phyloP scores from a whole-genome alignment of 176 grass and related monocot species.

The Canna indica region DNA sequence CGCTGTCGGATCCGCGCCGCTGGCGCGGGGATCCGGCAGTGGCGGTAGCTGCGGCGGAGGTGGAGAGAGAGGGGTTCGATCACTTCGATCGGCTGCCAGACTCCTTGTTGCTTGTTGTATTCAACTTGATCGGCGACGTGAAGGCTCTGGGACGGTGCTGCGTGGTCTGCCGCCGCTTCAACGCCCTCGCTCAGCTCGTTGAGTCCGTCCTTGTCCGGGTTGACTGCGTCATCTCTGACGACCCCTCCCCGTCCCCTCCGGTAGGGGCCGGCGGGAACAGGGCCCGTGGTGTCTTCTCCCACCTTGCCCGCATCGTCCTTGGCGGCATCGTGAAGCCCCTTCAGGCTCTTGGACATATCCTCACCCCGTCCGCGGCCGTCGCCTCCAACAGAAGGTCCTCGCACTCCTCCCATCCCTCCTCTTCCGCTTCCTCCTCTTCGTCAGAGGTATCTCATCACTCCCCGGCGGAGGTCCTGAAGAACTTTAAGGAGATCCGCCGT shows the following conservation, averaged over 20 bases:
- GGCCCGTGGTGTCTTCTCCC: conserved; percentile 44
- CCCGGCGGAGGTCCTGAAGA: conserved; percentile 78
- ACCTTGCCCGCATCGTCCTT: conserved; percentile 61
- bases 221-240: conserved; percentile 16
- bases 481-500: conserved; percentile 74
- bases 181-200: conserved; percentile 58
- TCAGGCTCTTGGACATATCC: conserved; percentile 66
- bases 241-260: conserved; percentile 12
- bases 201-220: conserved; percentile 24
- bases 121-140: conserved; percentile 82
- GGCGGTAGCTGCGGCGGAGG: not conserved
- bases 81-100: conserved; percentile 16
- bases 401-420: conserved; percentile 17
- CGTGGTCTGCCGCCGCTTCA: conserved; percentile 74
- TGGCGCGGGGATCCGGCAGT: not conserved
- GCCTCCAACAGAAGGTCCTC: conserved; percentile 19
- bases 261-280: conserved; percentile 20
- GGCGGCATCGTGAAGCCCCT: conserved; percentile 67
- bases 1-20: not conserved
- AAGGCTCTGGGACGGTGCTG: conserved; percentile 87
- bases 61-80: not conserved
- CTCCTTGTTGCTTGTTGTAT: conserved; percentile 6
- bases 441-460: conserved; percentile 82
- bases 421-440: conserved; percentile 1
- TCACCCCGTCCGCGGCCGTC: conserved; percentile 39